phyloP scores from a whole-genome alignment of 345 rosid genomes.

The Melaleuca alternifolia region DNA sequence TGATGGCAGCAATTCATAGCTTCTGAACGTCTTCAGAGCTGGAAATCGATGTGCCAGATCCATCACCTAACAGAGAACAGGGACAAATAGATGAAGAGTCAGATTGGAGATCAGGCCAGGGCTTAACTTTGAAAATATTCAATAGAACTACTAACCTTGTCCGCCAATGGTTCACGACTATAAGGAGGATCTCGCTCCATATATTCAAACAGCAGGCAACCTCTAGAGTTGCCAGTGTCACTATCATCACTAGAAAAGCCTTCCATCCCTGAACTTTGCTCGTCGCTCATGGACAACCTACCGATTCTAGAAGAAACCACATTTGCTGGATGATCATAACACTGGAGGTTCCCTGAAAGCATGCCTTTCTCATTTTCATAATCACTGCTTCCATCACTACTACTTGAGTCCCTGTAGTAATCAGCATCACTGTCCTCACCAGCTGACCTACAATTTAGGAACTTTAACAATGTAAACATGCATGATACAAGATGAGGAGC shows the following conservation, averaged over 20 bases:
- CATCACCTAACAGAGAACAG: slow-evolving; percentile 10
- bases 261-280: slow-evolving; percentile 21
- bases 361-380: slow-evolving; percentile 39
- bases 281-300: slow-evolving; percentile 38
- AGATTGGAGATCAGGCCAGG: background rate
- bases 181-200: slow-evolving; percentile 74
- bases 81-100: background rate
- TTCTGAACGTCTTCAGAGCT: slow-evolving; percentile 49
- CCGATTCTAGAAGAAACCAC: slow-evolving; percentile 24
- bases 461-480: background rate
- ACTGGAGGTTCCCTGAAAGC: background rate
- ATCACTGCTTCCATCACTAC: slow-evolving; percentile 78
- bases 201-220: slow-evolving; percentile 56
- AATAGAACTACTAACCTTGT: slow-evolving; percentile 49
- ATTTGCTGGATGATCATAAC: slow-evolving; percentile 4
- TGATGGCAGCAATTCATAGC: slow-evolving; percentile 57
- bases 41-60: slow-evolving; percentile 60
- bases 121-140: background rate
- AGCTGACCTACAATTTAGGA: background rate
- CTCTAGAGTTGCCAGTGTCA: slow-evolving; percentile 41
- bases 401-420: slow-evolving; percentile 49
- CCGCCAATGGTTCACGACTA: slow-evolving; percentile 82
- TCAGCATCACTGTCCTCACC: slow-evolving; percentile 72
- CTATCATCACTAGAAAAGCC: slow-evolving; percentile 70
- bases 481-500: background rate